Percentiles rank a stretch among this genome's conserved stretches.
Evolutionary conservation across 257 asterid species (phyloP).

Genomic region (Primulina huaijiensis): DNA sequence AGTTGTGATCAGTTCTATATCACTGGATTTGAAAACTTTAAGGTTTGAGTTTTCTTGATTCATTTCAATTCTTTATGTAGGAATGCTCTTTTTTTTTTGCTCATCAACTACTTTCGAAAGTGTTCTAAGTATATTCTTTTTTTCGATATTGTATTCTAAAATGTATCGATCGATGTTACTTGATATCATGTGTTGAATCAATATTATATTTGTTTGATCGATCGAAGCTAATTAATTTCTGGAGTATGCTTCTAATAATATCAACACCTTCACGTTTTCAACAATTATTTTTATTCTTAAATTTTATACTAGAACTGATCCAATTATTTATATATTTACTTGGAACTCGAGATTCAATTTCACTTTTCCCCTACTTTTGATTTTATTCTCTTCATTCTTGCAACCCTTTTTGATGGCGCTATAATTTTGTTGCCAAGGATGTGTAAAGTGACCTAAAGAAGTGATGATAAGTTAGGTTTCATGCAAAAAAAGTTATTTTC

Average conservation of each 20-base stretch:
- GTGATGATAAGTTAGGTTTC: conserved; percentile 25
- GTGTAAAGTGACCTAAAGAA: not conserved
- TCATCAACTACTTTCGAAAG: not conserved
- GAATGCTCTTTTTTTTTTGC: too few relatives aligned
- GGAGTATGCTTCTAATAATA: not conserved
- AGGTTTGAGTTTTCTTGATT: conserved; percentile 25
- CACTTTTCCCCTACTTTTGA: not conserved
- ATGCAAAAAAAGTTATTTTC: conserved; percentile 26
- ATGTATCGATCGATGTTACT: too few relatives aligned
- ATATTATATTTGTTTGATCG: too few relatives aligned
- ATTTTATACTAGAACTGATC: not conserved
- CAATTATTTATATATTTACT: too few relatives aligned
- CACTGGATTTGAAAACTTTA: conserved; percentile 10
- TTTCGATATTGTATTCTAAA: not conserved
- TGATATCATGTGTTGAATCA: too few relatives aligned
- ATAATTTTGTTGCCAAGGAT: not conserved
- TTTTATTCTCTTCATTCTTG: not conserved
- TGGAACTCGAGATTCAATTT: not conserved
- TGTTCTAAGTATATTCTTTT: too few relatives aligned
- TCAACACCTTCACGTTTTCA: not conserved
- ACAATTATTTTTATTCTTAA: not conserved
- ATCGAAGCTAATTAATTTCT: not conserved
- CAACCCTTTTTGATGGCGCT: not conserved
- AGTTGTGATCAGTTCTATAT: not conserved
- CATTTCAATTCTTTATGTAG: not conserved